These are phyloP conservation scores for Vicia villosa DNA, from an alignment of 306 rosid genomes.

Conservation along the genomic window DNA sequence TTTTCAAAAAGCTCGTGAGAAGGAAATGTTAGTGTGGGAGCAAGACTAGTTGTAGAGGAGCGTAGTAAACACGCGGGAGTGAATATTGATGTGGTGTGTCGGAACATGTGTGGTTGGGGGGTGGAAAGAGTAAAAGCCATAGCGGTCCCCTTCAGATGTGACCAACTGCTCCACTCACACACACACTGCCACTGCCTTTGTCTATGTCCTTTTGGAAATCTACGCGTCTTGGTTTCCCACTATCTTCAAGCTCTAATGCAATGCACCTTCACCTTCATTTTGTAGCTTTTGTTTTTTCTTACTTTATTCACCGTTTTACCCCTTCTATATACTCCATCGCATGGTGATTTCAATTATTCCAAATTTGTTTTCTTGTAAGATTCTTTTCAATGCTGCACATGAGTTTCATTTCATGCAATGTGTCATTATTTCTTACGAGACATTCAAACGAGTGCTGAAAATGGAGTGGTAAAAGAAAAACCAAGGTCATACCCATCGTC, in stretches of 20 bases:
- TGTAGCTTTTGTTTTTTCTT: neutral
- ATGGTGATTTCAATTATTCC: neutral
- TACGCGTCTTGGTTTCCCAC: slow-evolving; percentile 30
- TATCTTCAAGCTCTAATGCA: neutral
- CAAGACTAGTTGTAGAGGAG: neutral
- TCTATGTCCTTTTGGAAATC: slow-evolving; percentile 23
- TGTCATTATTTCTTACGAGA: neutral
- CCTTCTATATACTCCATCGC: neutral
- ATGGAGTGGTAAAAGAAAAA: neutral
- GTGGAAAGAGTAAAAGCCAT: slow-evolving; percentile 21
- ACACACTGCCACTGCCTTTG: slow-evolving; percentile 28
- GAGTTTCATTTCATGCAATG: neutral
- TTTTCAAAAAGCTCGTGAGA: neutral
- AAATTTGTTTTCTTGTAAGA: neutral
- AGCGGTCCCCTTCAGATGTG: slow-evolving; percentile 57
- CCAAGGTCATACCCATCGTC: too few species aligned
- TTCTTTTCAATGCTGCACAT: neutral
- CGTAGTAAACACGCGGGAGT: neutral
- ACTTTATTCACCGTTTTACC: neutral
- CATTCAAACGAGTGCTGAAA: neutral
- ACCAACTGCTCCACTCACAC: slow-evolving; percentile 56
- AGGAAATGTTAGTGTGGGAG: neutral
- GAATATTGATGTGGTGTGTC: neutral
- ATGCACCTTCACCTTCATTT: neutral
- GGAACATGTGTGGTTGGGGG: slow-evolving; percentile 19